These are phyloP conservation scores for Colletotrichum agaves DNA, from an alignment of 2,329 filamentous ascomycete genomes.

Conservation along the genomic window DNA sequence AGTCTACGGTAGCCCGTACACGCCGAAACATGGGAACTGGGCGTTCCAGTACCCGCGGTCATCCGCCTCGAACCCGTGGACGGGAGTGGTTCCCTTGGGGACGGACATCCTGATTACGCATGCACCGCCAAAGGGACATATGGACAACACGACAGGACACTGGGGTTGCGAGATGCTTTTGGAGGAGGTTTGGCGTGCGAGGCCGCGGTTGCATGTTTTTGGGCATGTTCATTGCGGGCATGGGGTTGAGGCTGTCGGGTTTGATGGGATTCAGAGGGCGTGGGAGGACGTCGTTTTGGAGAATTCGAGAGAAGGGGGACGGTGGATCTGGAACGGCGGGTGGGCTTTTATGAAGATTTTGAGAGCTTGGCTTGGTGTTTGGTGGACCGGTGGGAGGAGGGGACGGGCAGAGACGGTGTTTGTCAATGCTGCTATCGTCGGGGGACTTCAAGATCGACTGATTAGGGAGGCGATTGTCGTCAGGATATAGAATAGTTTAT, in stretches of 20 bases:
- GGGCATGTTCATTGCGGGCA: constrained; percentile 51
- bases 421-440: constrained; percentile 25
- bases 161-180: constrained; percentile 46
- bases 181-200: constrained; percentile 44
- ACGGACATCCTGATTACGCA: constrained; percentile 54
- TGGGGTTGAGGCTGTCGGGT: constrained; percentile 46
- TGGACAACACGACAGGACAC: constrained; percentile 45
- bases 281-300: constrained; percentile 39
- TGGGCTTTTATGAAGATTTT: not conserved
- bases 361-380: constrained; percentile 6
- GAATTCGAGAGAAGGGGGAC: not conserved
- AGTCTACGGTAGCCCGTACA: constrained; percentile 50
- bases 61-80: constrained; percentile 43
- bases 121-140: constrained; percentile 48
- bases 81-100: constrained; percentile 39
- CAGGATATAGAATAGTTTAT: not conserved
- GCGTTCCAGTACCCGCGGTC: constrained; percentile 53
- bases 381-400: constrained; percentile 18
- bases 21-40: constrained; percentile 49
- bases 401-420: not conserved
- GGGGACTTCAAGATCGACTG: not conserved
- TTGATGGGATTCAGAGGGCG: constrained; percentile 44
- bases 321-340: not conserved
- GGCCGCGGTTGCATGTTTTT: constrained; percentile 50
- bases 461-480: constrained; percentile 21